These are phyloP conservation scores for Trypanosoma conorhini DNA, from an alignment of 208 protist species.

Conservation along the genomic window DNA sequence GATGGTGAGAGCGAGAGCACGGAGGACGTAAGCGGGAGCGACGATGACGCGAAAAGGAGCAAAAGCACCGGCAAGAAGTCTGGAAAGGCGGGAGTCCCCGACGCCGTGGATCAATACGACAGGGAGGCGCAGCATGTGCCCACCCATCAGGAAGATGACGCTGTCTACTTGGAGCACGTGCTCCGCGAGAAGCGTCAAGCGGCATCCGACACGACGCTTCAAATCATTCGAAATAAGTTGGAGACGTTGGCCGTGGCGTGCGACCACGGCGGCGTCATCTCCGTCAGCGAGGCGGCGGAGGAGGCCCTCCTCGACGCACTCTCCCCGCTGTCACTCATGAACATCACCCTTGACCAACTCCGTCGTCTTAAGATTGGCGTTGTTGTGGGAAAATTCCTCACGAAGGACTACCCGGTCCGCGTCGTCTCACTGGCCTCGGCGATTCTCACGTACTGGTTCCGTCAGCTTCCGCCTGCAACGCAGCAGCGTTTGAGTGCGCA, in stretches of 20 bases:
- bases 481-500: slow-evolving; percentile 40
- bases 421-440: slow-evolving; percentile 53
- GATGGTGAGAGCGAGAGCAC: slow-evolving; percentile 6
- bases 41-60: neutral
- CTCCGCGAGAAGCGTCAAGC: slow-evolving; percentile 29
- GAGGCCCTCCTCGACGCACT: slow-evolving; percentile 43
- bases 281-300: slow-evolving; percentile 22
- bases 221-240: slow-evolving; percentile 12
- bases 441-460: slow-evolving; percentile 79
- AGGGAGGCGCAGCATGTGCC: neutral
- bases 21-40: slow-evolving; percentile 4
- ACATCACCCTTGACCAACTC: slow-evolving; percentile 69
- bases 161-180: slow-evolving; percentile 42
- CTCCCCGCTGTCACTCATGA: slow-evolving; percentile 34
- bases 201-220: slow-evolving; percentile 32
- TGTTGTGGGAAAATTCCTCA: slow-evolving; percentile 56
- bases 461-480: slow-evolving; percentile 40
- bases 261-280: neutral
- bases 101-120: slow-evolving; percentile 10
- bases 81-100: neutral
- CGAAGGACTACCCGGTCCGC: slow-evolving; percentile 34
- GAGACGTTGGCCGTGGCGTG: slow-evolving; percentile 3
- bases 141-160: slow-evolving; percentile 30
- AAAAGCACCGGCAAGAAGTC: neutral
- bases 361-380: slow-evolving; percentile 49